phyloP scores from a whole-genome alignment of 257 asterid genomes.

The Primulina tabacum region DNA sequence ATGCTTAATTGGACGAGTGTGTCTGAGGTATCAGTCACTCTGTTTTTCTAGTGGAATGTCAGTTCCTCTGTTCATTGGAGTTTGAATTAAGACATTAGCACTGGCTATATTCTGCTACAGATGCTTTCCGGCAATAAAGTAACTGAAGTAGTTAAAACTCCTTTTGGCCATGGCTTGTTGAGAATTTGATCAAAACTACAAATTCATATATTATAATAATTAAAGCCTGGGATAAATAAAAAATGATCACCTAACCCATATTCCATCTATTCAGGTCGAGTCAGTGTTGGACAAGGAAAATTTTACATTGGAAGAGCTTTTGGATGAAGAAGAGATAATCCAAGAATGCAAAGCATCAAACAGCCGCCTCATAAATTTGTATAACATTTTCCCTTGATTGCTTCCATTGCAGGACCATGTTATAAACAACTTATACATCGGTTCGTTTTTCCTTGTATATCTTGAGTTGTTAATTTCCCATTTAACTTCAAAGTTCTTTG shows the following conservation, averaged over 20 bases:
- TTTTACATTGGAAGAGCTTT: conserved; percentile 88
- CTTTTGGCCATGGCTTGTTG: conserved; percentile 1
- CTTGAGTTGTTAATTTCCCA: conserved; percentile 11
- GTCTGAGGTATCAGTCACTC: background rate
- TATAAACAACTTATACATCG: conserved; percentile 3
- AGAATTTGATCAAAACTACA: background rate
- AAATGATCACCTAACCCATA: background rate
- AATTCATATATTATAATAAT: background rate
- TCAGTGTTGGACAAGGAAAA: conserved; percentile 88
- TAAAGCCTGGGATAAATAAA: background rate
- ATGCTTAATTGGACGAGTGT: background rate
- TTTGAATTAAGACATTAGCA: background rate
- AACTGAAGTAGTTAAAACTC: conserved; percentile 1
- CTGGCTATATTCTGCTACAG: background rate
- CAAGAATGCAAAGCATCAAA: conserved; percentile 99
- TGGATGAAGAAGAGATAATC: conserved; percentile 98
- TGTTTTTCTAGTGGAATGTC: background rate
- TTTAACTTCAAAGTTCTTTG: conserved; percentile 20
- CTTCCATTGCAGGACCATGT: conserved; percentile 20
- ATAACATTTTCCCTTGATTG: conserved; percentile 24
- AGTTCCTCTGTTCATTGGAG: background rate
- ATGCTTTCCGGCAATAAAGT: background rate
- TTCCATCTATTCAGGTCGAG: conserved; percentile 62
- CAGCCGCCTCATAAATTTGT: conserved; percentile 97
- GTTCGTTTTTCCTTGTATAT: conserved; percentile 10